phyloP scores from a whole-genome alignment of 225 moss, liverwort and hornwort genomes.

The Marchantia polymorpha region DNA sequence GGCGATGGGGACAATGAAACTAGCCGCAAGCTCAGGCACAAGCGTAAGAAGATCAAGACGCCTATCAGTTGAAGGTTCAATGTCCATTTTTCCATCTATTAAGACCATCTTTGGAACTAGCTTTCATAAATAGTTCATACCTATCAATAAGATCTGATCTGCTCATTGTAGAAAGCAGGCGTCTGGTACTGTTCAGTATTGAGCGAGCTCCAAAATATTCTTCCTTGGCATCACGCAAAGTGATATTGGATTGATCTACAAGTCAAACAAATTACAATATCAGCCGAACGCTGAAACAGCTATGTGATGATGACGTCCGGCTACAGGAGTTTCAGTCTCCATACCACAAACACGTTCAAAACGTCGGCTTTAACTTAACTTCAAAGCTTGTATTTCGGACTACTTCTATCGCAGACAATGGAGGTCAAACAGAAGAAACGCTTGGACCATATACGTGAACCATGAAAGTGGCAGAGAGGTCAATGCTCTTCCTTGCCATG shows the following conservation, averaged over 20 bases:
- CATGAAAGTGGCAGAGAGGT: no score
- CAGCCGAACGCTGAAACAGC: background rate
- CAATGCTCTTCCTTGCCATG: no score
- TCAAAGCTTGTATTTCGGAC: no score
- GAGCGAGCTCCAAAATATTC: conserved; percentile 51
- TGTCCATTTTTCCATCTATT: background rate
- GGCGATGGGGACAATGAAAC: background rate
- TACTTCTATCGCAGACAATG: no score
- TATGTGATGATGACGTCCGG: no score
- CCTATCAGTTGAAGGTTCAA: background rate
- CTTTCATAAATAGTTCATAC: conserved; percentile 8
- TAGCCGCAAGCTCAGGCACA: background rate
- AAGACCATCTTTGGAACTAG: background rate
- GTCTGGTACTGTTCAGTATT: conserved; percentile 43
- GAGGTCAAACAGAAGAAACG: no score
- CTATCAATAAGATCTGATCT: conserved; percentile 45
- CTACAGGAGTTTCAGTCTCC: no score
- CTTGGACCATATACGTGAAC: no score
- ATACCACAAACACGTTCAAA: no score
- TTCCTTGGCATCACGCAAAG: conserved; percentile 35
- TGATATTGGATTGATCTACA: conserved; percentile 50
- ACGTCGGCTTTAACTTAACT: no score
- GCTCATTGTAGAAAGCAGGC: conserved; percentile 40
- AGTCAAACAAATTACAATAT: background rate
- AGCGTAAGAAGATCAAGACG: background rate